Conservation (phyloP, 805 yeast species). For the Sugiyamaella qingdaonensis region DNA sequence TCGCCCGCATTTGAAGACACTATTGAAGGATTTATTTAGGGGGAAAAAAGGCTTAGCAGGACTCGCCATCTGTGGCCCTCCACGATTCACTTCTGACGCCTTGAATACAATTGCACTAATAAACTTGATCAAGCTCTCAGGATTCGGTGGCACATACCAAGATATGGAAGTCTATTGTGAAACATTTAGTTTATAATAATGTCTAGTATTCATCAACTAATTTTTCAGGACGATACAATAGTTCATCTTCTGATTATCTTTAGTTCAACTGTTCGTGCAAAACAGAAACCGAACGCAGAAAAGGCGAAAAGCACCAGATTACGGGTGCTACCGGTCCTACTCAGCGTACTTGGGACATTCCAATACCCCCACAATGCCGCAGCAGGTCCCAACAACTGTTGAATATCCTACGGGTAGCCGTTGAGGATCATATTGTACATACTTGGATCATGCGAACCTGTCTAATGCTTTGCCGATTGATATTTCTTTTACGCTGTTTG, state of each 20-base stretch:
- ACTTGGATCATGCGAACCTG: constrained; percentile 45
- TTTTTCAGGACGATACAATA: neutral
- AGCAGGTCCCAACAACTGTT: constrained; percentile 72
- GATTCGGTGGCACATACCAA: neutral
- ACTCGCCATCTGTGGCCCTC: neutral
- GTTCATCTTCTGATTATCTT: constrained; percentile 46
- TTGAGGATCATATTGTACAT: constrained; percentile 54
- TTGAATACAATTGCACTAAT: neutral
- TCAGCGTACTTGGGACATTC: constrained; percentile 87
- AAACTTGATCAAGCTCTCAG: neutral
- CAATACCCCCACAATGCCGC: constrained; percentile 81
- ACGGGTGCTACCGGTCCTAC: constrained; percentile 58
- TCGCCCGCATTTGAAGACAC: neutral
- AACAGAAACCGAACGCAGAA: constrained; percentile 56
- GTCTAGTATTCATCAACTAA: neutral
- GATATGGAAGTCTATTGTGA: neutral
- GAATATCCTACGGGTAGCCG: constrained; percentile 73
- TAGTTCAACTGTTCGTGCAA: constrained; percentile 59
- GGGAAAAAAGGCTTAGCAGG: neutral
- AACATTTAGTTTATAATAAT: neutral
- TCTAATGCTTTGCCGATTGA: neutral
- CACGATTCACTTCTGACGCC: neutral
- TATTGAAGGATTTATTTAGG: neutral
- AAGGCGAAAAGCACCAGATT: constrained; percentile 66
- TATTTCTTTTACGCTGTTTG: neutral